phyloP scores from a whole-genome alignment of 306 rosid species.

The Vigna angularis region DNA sequence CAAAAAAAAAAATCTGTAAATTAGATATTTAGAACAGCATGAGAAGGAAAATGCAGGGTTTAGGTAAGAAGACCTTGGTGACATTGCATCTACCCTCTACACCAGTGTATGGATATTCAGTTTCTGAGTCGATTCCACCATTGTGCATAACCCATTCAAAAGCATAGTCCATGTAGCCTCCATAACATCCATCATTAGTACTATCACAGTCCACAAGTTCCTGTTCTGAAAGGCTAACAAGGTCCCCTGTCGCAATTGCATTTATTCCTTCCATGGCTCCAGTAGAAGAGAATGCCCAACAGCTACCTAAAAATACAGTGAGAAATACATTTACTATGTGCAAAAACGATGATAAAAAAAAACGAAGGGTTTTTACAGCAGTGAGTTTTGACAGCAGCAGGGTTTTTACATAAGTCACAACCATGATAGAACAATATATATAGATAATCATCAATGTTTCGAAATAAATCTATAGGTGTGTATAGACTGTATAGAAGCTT shows the following conservation, averaged over 20 bases:
- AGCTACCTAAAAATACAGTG: constrained; percentile 63
- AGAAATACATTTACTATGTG: not conserved
- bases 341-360: constrained; percentile 9
- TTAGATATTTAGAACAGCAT: not conserved
- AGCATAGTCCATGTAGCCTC: constrained; percentile 85
- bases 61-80: constrained; percentile 54
- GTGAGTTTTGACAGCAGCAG: not conserved
- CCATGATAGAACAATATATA: not conserved
- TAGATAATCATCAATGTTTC: not conserved
- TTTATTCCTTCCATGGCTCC: constrained; percentile 86
- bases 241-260: constrained; percentile 68
- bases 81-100: constrained; percentile 61
- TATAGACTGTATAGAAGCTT: constrained; percentile 37
- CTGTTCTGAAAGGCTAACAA: constrained; percentile 78
- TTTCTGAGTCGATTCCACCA: constrained; percentile 79
- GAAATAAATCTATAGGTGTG: not conserved
- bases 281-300: constrained; percentile 84
- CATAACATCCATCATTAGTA: constrained; percentile 72
- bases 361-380: not conserved
- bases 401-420: not conserved
- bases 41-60: not conserved
- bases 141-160: constrained; percentile 80
- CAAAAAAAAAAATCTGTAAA: not conserved
- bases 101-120: constrained; percentile 67
- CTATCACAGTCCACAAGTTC: constrained; percentile 78